Base-by-base conservation (phyloP, 2,329 filamentous ascomycete species). In the Periconia sp. region DNA sequence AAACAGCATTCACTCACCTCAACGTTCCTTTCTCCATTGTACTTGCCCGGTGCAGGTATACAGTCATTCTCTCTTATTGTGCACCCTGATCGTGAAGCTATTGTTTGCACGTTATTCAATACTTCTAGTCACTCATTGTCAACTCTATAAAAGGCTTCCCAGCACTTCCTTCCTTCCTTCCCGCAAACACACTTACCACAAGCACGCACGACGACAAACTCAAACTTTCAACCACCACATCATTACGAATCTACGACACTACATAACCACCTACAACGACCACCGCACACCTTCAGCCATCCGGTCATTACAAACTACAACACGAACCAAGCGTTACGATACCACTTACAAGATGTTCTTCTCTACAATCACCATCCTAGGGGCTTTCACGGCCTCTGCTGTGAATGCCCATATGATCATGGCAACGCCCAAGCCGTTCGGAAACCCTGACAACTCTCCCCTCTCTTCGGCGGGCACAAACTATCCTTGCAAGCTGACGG, bases 341-440 rank as follows among this genome's bases (percentile, higher is more conserved):
- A 27, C 23, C 23, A 27, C 23, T 8, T 8, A 27, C n/a, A 52
- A 47, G 23, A 51, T 49, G 49, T 46, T 45, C 19, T 47, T 47
- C 42, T 47, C 49, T 30, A 55, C 50, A 33, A 49, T 61, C 18
- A 37, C 56, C 30, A 37, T 61, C 18, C 20, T 65, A 20, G 59
- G 55, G 10, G 55, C 58, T 53, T 44, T 69, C 68, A 72, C 89
- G 70, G 81, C 81, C 58, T 77, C 64, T 81, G 54, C 82, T 47
- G 82, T 80, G 64, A 82, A 82, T 47, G 89, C 86, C 42, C 93
- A 97, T 73, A 89, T 96, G 82, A 77, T 83, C 35, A 87, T 97
- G 82, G 75, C 64, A 51, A 79, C 75, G 10, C 92, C 93, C 0
- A 73, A 81, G 13, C 91, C 91, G 0, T 96, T 85, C 56, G 76